phyloP scores from a whole-genome alignment of 495 filamentous ascomycete species.

The Penicillium daleae region DNA sequence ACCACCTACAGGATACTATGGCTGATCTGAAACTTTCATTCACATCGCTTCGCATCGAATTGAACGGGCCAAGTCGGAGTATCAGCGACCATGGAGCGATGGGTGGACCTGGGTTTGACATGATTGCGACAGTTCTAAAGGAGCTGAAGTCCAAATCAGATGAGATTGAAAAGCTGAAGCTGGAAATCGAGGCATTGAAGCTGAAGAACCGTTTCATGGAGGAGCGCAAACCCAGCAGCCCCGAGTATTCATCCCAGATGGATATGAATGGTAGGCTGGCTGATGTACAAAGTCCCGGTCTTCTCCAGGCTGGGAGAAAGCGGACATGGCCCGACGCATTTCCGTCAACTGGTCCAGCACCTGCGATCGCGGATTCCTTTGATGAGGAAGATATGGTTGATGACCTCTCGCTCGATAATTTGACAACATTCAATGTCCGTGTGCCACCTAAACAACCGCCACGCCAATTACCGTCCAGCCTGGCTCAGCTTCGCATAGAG shows the following conservation, averaged over 20 bases:
- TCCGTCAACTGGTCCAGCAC: constrained; percentile 27
- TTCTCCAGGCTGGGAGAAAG: constrained; percentile 44
- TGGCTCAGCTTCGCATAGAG: constrained; percentile 25
- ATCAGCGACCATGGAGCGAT: constrained; percentile 19
- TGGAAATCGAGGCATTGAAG: constrained; percentile 51
- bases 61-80: constrained; percentile 38
- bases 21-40: constrained; percentile 50
- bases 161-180: constrained; percentile 50
- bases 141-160: constrained; percentile 51
- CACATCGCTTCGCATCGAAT: constrained; percentile 46
- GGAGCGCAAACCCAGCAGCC: constrained; percentile 29
- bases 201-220: constrained; percentile 46
- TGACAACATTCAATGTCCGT: constrained; percentile 24
- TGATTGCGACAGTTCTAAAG: constrained; percentile 50
- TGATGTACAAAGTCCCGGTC: constrained; percentile 43
- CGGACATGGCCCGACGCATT: constrained; percentile 43
- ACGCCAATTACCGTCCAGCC: constrained; percentile 11
- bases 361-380: constrained; percentile 43
- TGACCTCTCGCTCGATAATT: constrained; percentile 32
- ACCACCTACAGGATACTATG: constrained; percentile 51
- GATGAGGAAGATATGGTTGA: constrained; percentile 43
- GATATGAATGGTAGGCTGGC: constrained; percentile 30
- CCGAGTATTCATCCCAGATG: constrained; percentile 5
- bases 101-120: constrained; percentile 37
- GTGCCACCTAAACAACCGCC: constrained; percentile 35